These are phyloP conservation scores for Quercus bicolor DNA, from an alignment of 306 rosid species.

Conservation along the genomic window DNA sequence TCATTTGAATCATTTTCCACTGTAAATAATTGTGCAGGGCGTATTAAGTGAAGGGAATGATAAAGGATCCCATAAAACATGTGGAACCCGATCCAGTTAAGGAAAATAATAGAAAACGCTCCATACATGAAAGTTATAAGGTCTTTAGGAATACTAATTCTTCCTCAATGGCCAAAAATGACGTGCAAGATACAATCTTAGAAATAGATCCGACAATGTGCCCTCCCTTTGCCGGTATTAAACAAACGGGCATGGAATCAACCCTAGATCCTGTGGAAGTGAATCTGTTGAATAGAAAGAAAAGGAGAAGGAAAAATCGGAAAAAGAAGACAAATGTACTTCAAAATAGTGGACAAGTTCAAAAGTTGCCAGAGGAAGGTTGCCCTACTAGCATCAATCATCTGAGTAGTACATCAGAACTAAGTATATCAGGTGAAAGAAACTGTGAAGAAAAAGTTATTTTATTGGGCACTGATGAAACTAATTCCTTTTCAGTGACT, in stretches of 20 bases:
- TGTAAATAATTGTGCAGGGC: constrained; percentile 20
- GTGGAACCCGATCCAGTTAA: constrained; percentile 1
- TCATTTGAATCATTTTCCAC: not conserved
- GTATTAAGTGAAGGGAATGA: constrained; percentile 19
- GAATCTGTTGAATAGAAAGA: constrained; percentile 13
- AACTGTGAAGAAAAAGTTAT: constrained; percentile 1
- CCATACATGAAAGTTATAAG: constrained; percentile 8
- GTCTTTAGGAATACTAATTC: constrained; percentile 13
- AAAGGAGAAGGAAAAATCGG: constrained; percentile 17
- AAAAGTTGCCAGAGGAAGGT: constrained; percentile 22
- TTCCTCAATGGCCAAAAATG: constrained; percentile 20
- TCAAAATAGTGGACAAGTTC: constrained; percentile 13
- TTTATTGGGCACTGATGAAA: constrained; percentile 4
- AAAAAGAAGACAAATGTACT: constrained; percentile 14
- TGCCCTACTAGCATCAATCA: constrained; percentile 10
- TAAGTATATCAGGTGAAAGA: constrained; percentile 15
- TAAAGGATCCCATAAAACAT: constrained; percentile 3
- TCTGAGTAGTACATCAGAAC: constrained; percentile 12
- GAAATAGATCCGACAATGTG: constrained; percentile 4
- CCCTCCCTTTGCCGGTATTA: constrained; percentile 12
- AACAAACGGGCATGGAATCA: constrained; percentile 12
- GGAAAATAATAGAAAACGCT: not conserved
- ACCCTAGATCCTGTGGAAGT: not conserved
- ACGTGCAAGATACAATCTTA: constrained; percentile 16
- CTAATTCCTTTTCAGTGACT: not conserved